These are phyloP conservation scores for Microbotryum intermedium DNA, from an alignment of 1,284 basidiomycete genomes.

Conservation along the genomic window DNA sequence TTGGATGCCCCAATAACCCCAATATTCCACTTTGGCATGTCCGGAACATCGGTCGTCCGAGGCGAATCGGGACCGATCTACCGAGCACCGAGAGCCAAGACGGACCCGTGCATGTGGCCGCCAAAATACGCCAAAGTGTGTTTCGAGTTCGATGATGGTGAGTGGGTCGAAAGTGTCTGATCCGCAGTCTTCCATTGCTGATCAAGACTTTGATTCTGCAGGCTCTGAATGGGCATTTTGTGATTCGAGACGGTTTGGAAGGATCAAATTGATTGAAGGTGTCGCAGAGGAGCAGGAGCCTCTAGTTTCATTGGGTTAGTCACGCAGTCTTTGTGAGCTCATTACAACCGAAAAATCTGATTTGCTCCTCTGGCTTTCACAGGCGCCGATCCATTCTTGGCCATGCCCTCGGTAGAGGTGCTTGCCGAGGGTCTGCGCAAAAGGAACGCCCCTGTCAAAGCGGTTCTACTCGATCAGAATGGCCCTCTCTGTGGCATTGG, in stretches of 20 bases:
- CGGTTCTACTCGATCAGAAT: slow-evolving; percentile 64
- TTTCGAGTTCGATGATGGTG: slow-evolving; percentile 9
- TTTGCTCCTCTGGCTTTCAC: no score
- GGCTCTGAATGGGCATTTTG: slow-evolving; percentile 51
- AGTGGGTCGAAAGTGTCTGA: not conserved
- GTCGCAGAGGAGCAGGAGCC: slow-evolving; percentile 49
- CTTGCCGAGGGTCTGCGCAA: slow-evolving; percentile 51
- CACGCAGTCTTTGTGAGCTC: no score
- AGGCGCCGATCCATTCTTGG: slow-evolving; percentile 69
- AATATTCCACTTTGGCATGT: slow-evolving; percentile 32
- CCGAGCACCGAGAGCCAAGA: slow-evolving; percentile 48
- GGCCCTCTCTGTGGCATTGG: slow-evolving; percentile 52
- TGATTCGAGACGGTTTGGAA: slow-evolving; percentile 60
- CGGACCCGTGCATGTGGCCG: slow-evolving; percentile 57
- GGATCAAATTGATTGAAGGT: slow-evolving; percentile 28
- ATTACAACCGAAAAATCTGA: no score
- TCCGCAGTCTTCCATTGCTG: no score
- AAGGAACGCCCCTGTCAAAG: slow-evolving; percentile 64
- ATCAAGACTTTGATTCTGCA: no score
- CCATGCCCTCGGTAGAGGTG: slow-evolving; percentile 56
- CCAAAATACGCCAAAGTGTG: slow-evolving; percentile 62
- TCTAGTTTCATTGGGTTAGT: slow-evolving; percentile 51
- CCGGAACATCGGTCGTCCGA: slow-evolving; percentile 45
- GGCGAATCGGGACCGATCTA: slow-evolving; percentile 59
- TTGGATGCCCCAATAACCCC: slow-evolving; percentile 7